phyloP scores from a whole-genome alignment of 2,329 filamentous ascomycete species.

The Cryphonectria carpinicola region DNA sequence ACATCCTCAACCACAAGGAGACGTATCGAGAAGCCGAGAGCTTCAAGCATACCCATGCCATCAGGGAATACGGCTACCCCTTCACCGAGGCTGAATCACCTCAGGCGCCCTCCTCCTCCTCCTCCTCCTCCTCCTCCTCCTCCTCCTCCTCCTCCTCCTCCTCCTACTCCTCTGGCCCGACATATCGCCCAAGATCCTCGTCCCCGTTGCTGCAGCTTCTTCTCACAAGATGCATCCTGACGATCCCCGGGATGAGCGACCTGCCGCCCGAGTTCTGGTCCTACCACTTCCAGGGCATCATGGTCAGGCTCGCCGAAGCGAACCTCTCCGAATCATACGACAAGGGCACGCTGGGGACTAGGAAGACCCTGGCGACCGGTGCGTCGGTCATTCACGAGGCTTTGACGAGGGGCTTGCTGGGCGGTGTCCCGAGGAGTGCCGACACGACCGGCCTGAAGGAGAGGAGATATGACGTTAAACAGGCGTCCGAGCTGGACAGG shows the following conservation, averaged over 20 bases:
- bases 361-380: conserved; percentile 76
- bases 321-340: conserved; percentile 82
- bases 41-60: conserved; percentile 68
- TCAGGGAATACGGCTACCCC: conserved; percentile 71
- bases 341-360: conserved; percentile 72
- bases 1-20: conserved; percentile 63
- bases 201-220: conserved; percentile 72
- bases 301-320: conserved; percentile 65
- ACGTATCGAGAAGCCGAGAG: conserved; percentile 71
- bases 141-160: conserved; percentile 26
- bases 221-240: conserved; percentile 66
- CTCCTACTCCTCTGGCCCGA: conserved; percentile 5
- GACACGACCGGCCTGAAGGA: conserved; percentile 33
- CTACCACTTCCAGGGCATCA: conserved; percentile 60
- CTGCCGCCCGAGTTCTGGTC: conserved; percentile 69
- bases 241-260: conserved; percentile 67
- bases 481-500: conserved; percentile 61
- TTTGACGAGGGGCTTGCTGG: conserved; percentile 67
- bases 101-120: conserved; percentile 27
- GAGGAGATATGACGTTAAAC: conserved; percentile 58
- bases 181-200: conserved; percentile 44
- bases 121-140: conserved; percentile 27
- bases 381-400: conserved; percentile 72
- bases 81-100: conserved; percentile 46
- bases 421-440: conserved; percentile 52